Evolutionary conservation across 108 stramenopile species (phyloP).

Genomic region (Fragilariopsis cylindrus): DNA sequence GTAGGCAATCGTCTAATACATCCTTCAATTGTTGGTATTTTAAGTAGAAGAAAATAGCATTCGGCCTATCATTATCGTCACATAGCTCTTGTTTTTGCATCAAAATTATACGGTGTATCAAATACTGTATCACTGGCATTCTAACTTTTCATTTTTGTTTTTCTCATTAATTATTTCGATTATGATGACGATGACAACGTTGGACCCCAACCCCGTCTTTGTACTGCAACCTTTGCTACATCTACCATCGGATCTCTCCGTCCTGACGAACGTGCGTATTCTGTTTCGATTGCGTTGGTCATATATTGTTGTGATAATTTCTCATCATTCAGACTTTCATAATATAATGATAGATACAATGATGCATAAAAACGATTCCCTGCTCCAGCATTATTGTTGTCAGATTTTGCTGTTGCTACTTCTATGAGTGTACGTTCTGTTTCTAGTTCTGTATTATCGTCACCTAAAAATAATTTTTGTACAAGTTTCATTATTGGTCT

Average conservation of each 20-base stretch:
- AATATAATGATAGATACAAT: conserved; percentile 58
- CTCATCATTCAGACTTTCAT: conserved; percentile 38
- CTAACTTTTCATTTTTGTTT: too few species aligned
- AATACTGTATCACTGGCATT: too few species aligned
- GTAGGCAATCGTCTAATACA: too few species aligned
- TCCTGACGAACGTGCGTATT: conserved; percentile 56
- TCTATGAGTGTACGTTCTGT: neutral
- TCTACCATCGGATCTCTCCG: conserved; percentile 76
- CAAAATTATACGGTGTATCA: too few species aligned
- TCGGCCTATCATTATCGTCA: too few species aligned
- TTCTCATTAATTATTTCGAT: too few species aligned
- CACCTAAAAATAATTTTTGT: conserved; percentile 12
- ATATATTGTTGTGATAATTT: conserved; percentile 43
- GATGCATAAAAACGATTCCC: conserved; percentile 74
- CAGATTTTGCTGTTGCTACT: neutral
- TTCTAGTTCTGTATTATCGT: neutral
- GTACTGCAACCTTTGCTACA: conserved; percentile 49
- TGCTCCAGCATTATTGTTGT: conserved; percentile 11
- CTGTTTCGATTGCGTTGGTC: conserved; percentile 47
- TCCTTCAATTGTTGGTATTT: too few species aligned
- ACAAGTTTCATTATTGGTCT: conserved; percentile 58
- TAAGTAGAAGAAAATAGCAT: too few species aligned
- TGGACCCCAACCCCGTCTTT: conserved; percentile 9
- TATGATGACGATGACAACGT: too few species aligned
- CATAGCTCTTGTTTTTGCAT: too few species aligned